Base-by-base conservation (phyloP, 495 filamentous ascomycete species). In the Daldinia decipiens region DNA sequence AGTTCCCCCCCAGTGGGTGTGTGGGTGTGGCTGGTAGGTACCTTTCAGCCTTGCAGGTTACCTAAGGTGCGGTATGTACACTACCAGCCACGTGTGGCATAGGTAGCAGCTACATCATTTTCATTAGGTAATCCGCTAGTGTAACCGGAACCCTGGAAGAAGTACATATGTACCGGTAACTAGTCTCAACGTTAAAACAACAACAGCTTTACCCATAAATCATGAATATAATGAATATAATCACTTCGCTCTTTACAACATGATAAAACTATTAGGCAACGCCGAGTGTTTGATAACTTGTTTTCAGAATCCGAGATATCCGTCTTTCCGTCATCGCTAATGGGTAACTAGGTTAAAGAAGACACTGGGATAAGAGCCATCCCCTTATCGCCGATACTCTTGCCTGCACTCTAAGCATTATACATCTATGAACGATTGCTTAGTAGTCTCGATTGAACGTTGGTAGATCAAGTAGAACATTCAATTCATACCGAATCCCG, bases 21-120 rank as follows among this genome's bases (percentile, higher is more conserved):
- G 12, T 31, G 17, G 43, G 1, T 2, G 72, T 60, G 38, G 38
- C 60, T 65, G 34, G 21, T 34, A 2, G 26, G 26, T 27, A 27
- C 26, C 26, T 27, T 53, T 53, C 21, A 65, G 62, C 54, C 32
- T 57, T 57, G 54, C 32, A 38, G 53, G 6, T n/a, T 27, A n/a
- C n/a, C n/a, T n/a, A n/a, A n/a, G n/a, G n/a, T n/a, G n/a, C n/a
- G n/a, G n/a, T n/a, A n/a, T n/a, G n/a, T n/a, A n/a, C n/a, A n/a
- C n/a, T n/a, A 12, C 39, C 2, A 40, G 39, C 39, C 39, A 40
- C n/a, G 6, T 15, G 1, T n/a, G 39, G 39, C 13, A n/a, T n/a
- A n/a, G n/a, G n/a, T n/a, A n/a, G 39, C 15, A 5, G 15, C 15
- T 40, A 40, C 6, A 17, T 4, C 0, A n/a, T 39, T 40, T 17